These are phyloP conservation scores for Ogataea hybrid DNA, from an alignment of 1,139 yeast genomes.

Conservation along the genomic window DNA sequence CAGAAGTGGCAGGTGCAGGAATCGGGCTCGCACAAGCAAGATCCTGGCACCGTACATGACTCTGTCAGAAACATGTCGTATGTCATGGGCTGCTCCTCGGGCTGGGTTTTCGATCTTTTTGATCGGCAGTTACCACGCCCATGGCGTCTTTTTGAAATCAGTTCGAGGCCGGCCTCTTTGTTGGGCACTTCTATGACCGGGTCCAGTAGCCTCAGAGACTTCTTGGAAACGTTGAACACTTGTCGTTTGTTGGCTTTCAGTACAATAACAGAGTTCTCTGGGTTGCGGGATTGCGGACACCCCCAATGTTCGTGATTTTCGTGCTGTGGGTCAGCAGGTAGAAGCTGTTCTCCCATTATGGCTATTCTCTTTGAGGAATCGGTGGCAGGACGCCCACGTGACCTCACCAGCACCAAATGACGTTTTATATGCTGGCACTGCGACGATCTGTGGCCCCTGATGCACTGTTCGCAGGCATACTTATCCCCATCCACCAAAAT, in stretches of 20 bases:
- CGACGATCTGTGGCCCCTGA: conserved; percentile 89
- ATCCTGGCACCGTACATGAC: conserved; percentile 48
- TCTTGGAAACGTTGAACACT: conserved; percentile 47
- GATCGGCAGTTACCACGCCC: conserved; percentile 16
- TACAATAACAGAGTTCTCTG: conserved; percentile 38
- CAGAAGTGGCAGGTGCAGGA: conserved; percentile 50
- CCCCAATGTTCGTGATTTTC: conserved; percentile 4
- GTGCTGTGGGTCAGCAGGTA: background rate
- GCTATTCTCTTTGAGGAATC: conserved; percentile 54
- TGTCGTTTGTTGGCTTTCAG: conserved; percentile 49
- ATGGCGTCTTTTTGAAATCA: conserved; percentile 25
- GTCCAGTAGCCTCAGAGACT: conserved; percentile 34
- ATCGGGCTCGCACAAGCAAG: conserved; percentile 47
- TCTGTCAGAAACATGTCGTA: conserved; percentile 32
- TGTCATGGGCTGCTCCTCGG: background rate
- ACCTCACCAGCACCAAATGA: conserved; percentile 81
- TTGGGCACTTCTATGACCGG: conserved; percentile 34
- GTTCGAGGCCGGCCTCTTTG: conserved; percentile 30
- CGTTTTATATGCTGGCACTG: conserved; percentile 80
- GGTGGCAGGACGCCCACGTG: conserved; percentile 77
- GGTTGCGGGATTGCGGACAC: background rate
- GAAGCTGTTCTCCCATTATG: conserved; percentile 46
- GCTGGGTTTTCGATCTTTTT: background rate
- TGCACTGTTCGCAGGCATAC: conserved; percentile 88
- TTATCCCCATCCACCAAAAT: conserved; percentile 81